Percentiles rank a stretch among this genome's conserved stretches.
phyloP scores from a whole-genome alignment of 2,329 filamentous ascomycete species.

The Chrysoporthe cubensis region DNA sequence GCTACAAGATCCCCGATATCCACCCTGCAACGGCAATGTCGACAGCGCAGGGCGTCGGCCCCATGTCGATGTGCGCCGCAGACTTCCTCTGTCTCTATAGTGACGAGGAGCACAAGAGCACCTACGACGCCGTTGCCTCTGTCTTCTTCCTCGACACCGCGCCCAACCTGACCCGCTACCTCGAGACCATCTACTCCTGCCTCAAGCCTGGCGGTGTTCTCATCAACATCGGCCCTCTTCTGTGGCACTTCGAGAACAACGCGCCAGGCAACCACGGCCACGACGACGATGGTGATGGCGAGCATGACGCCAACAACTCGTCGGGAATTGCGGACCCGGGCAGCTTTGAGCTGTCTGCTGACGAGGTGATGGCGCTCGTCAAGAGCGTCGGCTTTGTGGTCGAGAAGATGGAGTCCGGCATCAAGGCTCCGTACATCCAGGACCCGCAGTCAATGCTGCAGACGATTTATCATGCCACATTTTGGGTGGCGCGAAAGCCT shows the following conservation, averaged over 20 bases:
- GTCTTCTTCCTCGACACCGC: constrained; percentile 98
- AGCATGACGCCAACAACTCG: constrained; percentile 52
- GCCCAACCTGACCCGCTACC: constrained; percentile 87
- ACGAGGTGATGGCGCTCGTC: constrained; percentile 82
- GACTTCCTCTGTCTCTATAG: constrained; percentile 91
- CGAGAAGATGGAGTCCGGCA: constrained; percentile 60
- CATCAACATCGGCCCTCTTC: constrained; percentile 85
- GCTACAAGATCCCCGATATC: constrained; percentile 78
- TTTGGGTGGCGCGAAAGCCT: constrained; percentile 83
- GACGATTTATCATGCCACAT: constrained; percentile 77
- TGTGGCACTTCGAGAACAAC: constrained; percentile 94
- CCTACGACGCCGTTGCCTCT: constrained; percentile 82
- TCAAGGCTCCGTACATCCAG: constrained; percentile 85
- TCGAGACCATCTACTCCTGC: constrained; percentile 80
- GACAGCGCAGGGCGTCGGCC: constrained; percentile 47
- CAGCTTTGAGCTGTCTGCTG: constrained; percentile 85
- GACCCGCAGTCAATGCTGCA: constrained; percentile 84
- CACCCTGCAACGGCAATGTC: constrained; percentile 66
- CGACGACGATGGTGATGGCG: constrained; percentile 54
- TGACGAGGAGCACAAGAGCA: constrained; percentile 59
- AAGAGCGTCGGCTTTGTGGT: constrained; percentile 77
- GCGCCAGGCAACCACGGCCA: constrained; percentile 61
- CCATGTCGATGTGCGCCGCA: constrained; percentile 91
- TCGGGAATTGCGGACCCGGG: constrained; percentile 85
- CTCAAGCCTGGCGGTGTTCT: constrained; percentile 78